Conservation (phyloP, 257 asterid genomes). For the Plantago ovata region DNA sequence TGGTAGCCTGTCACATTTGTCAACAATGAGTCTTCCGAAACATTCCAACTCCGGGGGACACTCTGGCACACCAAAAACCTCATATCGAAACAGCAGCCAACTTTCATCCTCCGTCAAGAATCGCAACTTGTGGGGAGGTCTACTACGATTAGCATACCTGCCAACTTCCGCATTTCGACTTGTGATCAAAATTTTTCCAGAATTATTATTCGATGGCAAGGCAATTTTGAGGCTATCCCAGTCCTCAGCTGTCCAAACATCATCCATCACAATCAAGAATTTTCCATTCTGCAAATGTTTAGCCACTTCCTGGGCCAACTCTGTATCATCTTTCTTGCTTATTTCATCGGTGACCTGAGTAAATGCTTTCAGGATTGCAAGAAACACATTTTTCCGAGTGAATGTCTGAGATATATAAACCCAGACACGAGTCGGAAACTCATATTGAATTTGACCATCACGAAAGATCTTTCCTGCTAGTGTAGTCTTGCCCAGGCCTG, state of each 20-base stretch:
- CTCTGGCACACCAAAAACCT: conserved; percentile 31
- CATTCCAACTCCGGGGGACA: conserved; percentile 33
- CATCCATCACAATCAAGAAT: conserved; percentile 35
- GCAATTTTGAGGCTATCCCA: conserved; percentile 27
- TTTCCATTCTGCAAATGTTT: conserved; percentile 18
- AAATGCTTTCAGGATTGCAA: conserved; percentile 28
- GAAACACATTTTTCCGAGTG: conserved; percentile 33
- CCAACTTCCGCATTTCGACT: conserved; percentile 31
- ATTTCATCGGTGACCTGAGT: conserved; percentile 27
- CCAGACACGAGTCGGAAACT: conserved; percentile 43
- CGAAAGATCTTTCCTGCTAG: conserved; percentile 34
- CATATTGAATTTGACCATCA: conserved; percentile 25
- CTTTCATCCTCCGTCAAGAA: conserved; percentile 34
- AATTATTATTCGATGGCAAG: conserved; percentile 24
- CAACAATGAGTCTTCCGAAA: conserved; percentile 30
- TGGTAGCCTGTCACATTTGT: conserved; percentile 44
- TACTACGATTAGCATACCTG: conserved; percentile 16
- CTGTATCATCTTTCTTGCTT: conserved; percentile 14
- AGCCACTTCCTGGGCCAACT: conserved; percentile 21
- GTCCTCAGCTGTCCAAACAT: conserved; percentile 26
- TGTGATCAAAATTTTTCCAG: conserved; percentile 38
- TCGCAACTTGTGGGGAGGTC: conserved; percentile 28
- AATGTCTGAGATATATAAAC: conserved; percentile 35
- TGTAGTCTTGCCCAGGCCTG: conserved; percentile 51
- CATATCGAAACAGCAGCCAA: conserved; percentile 30